These are phyloP conservation scores for Coemansia aciculifera DNA, from an alignment of 192 early-diverging fungal genomes.

Conservation along the genomic window DNA sequence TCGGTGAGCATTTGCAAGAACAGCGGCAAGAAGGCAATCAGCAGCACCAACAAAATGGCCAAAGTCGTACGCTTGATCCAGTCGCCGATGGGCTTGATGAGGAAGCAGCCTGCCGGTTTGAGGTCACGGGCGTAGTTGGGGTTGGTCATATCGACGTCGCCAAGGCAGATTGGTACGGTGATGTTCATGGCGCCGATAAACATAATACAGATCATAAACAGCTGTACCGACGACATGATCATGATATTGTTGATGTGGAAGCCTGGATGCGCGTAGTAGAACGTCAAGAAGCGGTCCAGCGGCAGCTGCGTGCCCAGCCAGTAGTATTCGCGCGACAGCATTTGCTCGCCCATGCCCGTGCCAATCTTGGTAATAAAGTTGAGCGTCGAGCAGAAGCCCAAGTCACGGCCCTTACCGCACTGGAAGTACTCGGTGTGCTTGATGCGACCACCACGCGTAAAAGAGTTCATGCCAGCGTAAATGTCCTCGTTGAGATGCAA, in stretches of 20 bases:
- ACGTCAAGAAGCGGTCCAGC: slow-evolving; percentile 82
- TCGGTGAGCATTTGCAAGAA: slow-evolving; percentile 84
- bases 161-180: slow-evolving; percentile 62
- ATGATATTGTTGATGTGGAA: slow-evolving; percentile 91
- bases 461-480: slow-evolving; percentile 89
- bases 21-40: slow-evolving; percentile 78
- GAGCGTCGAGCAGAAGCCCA: slow-evolving; percentile 85
- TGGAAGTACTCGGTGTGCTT: slow-evolving; percentile 91
- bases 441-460: slow-evolving; percentile 80
- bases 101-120: slow-evolving; percentile 63
- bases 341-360: slow-evolving; percentile 91
- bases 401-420: slow-evolving; percentile 88
- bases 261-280: slow-evolving; percentile 87
- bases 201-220: slow-evolving; percentile 78
- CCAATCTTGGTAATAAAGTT: slow-evolving; percentile 90
- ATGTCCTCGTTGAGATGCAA: slow-evolving; percentile 92
- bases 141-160: slow-evolving; percentile 59
- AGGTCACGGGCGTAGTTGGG: slow-evolving; percentile 54
- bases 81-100: slow-evolving; percentile 71
- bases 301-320: slow-evolving; percentile 83
- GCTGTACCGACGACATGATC: slow-evolving; percentile 77
- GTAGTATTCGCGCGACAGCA: slow-evolving; percentile 91
- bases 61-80: slow-evolving; percentile 83
- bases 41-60: slow-evolving; percentile 77
- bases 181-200: slow-evolving; percentile 73